Conservation (phyloP, 768 basidiomycete species). For the Steccherinum ochraceum region DNA sequence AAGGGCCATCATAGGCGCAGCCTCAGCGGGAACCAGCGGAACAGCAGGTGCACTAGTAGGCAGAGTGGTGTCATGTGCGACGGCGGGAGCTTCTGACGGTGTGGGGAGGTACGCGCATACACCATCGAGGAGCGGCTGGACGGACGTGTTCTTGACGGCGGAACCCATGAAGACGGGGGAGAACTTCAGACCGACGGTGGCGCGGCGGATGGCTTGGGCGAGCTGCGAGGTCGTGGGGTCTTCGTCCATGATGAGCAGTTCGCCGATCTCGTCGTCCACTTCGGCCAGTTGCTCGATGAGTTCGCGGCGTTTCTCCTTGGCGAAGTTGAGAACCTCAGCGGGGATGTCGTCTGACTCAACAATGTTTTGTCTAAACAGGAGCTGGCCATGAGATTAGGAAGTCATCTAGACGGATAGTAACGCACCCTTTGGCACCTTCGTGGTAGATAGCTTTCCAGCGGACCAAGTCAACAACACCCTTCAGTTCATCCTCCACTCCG, state of each 20-base stretch:
- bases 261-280: conserved; percentile 92
- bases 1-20: conserved; percentile 84
- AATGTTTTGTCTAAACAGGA: conserved; percentile 56
- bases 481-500: conserved; percentile 79
- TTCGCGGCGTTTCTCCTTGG: conserved; percentile 79
- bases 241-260: conserved; percentile 83
- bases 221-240: conserved; percentile 69
- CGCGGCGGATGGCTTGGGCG: conserved; percentile 78
- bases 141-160: conserved; percentile 94
- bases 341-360: conserved; percentile 88
- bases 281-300: conserved; percentile 95
- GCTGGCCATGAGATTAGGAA: neutral
- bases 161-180: conserved; percentile 96
- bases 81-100: conserved; percentile 70
- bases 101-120: conserved; percentile 93
- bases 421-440: conserved; percentile 89
- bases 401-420: conserved; percentile 1
- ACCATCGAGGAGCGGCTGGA: conserved; percentile 91
- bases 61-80: conserved; percentile 78
- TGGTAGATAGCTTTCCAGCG: conserved; percentile 94
- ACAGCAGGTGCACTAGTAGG: conserved; percentile 63
- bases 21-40: conserved; percentile 73
- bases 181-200: conserved; percentile 85
- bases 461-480: conserved; percentile 91
- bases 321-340: conserved; percentile 61